Conservation (phyloP, 805 yeast species). For the Groenewaldozyma tartarivorans region DNA sequence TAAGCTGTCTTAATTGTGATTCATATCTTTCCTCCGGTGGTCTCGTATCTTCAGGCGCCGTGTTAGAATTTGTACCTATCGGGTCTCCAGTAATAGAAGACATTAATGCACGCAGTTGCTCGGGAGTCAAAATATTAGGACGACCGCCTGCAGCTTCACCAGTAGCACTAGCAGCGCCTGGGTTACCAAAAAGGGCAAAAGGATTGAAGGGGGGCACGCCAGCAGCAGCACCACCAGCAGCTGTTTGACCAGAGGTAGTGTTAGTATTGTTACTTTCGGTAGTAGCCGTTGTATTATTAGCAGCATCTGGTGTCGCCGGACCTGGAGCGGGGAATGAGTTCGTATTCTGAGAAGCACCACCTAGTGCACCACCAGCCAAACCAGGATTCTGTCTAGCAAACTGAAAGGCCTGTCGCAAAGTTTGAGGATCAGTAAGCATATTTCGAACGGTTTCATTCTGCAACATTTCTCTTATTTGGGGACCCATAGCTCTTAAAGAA, state of each 20-base stretch:
- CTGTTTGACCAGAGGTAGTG: neutral
- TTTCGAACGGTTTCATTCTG: slow-evolving; percentile 77
- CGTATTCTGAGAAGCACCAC: slow-evolving; percentile 30
- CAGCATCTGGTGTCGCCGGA: slow-evolving; percentile 11
- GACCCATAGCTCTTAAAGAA: slow-evolving; percentile 72
- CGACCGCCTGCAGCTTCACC: slow-evolving; percentile 14
- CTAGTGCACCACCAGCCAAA: slow-evolving; percentile 28
- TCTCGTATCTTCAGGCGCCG: slow-evolving; percentile 43
- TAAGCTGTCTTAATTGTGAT: slow-evolving; percentile 59
- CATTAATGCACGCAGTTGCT: slow-evolving; percentile 29
- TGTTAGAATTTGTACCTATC: slow-evolving; percentile 21
- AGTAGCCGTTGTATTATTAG: slow-evolving; percentile 1
- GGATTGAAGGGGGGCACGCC: slow-evolving; percentile 36
- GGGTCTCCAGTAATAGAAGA: slow-evolving; percentile 33
- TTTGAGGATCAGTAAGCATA: slow-evolving; percentile 74
- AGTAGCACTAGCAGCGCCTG: slow-evolving; percentile 25
- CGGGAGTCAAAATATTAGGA: slow-evolving; percentile 40
- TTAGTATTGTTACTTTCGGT: slow-evolving; percentile 17
- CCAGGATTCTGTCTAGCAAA: slow-evolving; percentile 55
- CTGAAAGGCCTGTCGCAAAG: slow-evolving; percentile 73
- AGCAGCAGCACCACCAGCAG: slow-evolving; percentile 17
- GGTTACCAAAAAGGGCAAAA: slow-evolving; percentile 37
- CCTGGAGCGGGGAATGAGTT: slow-evolving; percentile 28
- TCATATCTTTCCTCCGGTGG: slow-evolving; percentile 79
- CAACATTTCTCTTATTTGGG: slow-evolving; percentile 76